Base-by-base conservation (phyloP, 257 asterid species). In the Jacaranda copaia region DNA sequence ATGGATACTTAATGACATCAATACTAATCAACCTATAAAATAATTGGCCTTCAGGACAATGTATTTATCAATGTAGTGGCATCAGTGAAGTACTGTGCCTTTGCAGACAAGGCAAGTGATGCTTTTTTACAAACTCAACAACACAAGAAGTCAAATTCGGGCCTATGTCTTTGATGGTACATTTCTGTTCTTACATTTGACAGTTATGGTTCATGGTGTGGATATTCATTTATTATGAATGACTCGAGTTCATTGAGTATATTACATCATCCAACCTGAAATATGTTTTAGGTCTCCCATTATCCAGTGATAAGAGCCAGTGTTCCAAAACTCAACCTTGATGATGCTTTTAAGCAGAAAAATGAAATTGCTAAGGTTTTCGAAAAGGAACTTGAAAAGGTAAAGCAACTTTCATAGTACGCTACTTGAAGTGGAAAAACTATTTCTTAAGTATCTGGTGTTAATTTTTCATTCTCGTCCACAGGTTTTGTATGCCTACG, bases 401-500 rank as follows among this genome's bases (percentile, higher is more conserved):
- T 86, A 71, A 79, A 65, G 52, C 32, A 62, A 32, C 19, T 57
- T 80, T 40, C 35, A 8, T 57, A 38, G 20, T 19, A 51, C 46
- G 25, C 42, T 70, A 35, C 35, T 72, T 40, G 51, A 66, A 51
- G 53, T 48, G 32, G 32, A 25, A 2, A 25, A 25, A 25, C 32
- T 48, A 45, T 61, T 58, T 68, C 74, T 35, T 77, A 25, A 66
- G 18, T n/a, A 14, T 57, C 8, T 5, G 9, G 46, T 46, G 12
- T 49, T 77, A 49, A 32, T 51, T 46, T 55, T 19, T 67, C 15
- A 62, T 79, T 45, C 19, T 19, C 67, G 36, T 53, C 60, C 84
- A 51, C 83, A 92, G 97, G 97, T 96, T 53, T 90, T 92, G 97
- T 92, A 95, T 70, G 96, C 93, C 51, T 92, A 90, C 65, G 97